These are phyloP conservation scores for Akanthomyces uredinophilus DNA, from an alignment of 2,329 filamentous ascomycete genomes.

Conservation along the genomic window DNA sequence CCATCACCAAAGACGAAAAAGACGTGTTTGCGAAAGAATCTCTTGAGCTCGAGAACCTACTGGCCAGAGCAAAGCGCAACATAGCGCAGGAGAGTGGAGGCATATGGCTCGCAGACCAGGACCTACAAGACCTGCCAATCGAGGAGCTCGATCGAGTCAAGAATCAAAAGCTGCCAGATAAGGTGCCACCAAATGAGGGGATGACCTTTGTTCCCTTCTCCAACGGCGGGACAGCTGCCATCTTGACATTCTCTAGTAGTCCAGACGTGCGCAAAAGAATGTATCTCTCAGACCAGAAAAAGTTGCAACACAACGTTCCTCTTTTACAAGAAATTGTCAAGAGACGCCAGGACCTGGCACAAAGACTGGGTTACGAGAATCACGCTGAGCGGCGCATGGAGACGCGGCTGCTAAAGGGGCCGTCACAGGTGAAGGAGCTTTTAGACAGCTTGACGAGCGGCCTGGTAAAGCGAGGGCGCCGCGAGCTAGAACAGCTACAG, in stretches of 20 bases:
- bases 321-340: constrained; percentile 50
- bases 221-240: constrained; percentile 49
- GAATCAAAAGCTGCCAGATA: not conserved
- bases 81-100: constrained; percentile 50
- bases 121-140: constrained; percentile 37
- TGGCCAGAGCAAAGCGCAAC: constrained; percentile 49
- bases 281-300: constrained; percentile 50
- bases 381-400: constrained; percentile 51
- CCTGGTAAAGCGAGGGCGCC: not conserved
- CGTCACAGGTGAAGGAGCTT: constrained; percentile 38
- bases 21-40: constrained; percentile 51
- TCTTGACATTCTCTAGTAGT: constrained; percentile 43
- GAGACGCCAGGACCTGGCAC: constrained; percentile 46
- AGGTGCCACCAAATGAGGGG: constrained; percentile 27
- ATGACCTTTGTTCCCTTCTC: constrained; percentile 46
- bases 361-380: constrained; percentile 48
- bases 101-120: constrained; percentile 45
- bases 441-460: not conserved
- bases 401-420: constrained; percentile 51
- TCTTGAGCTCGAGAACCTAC: constrained; percentile 47
- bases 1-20: constrained; percentile 20
- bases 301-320: constrained; percentile 46
- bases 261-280: constrained; percentile 43
- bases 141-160: not conserved
- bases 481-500: too few relatives aligned